A percentile compares a stretch with the other conserved stretches of the same genome.
Conservation (phyloP, 2,329 filamentous ascomycete species). For the Neonectria ditissima region DNA sequence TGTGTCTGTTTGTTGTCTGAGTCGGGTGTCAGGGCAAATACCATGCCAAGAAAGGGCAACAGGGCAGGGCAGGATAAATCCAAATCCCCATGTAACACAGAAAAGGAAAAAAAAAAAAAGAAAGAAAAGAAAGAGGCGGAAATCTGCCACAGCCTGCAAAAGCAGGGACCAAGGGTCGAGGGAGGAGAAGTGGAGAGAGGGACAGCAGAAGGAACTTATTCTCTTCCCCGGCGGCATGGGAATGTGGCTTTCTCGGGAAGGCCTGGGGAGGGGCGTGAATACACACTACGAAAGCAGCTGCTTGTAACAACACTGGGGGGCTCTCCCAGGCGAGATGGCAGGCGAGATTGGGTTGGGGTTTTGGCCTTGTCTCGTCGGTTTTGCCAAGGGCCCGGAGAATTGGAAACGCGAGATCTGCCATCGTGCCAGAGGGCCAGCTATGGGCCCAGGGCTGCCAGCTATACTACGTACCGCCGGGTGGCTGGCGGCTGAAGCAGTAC, state of each 20-base stretch:
- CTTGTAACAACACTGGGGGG: too few relatives aligned
- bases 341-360: conserved; percentile 24
- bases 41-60: neutral
- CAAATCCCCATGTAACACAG: neutral
- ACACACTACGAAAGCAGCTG: too few relatives aligned
- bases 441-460: conserved; percentile 9
- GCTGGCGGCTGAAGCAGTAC: neutral
- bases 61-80: neutral
- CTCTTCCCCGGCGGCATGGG: neutral
- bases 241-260: conserved; percentile 4
- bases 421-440: conserved; percentile 16
- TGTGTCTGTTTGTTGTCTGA: conserved; percentile 1
- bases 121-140: neutral
- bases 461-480: neutral
- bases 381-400: conserved; percentile 16
- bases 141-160: neutral
- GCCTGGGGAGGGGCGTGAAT: too few relatives aligned
- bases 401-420: conserved; percentile 29
- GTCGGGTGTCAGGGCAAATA: too few relatives aligned
- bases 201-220: neutral
- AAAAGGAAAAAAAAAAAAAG: conserved; percentile 4
- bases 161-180: neutral
- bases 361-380: conserved; percentile 13
- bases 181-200: neutral
- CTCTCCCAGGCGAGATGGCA: conserved; percentile 25